phyloP scores from a whole-genome alignment of 805 yeast species.

The Barnettozyma siamensis region DNA sequence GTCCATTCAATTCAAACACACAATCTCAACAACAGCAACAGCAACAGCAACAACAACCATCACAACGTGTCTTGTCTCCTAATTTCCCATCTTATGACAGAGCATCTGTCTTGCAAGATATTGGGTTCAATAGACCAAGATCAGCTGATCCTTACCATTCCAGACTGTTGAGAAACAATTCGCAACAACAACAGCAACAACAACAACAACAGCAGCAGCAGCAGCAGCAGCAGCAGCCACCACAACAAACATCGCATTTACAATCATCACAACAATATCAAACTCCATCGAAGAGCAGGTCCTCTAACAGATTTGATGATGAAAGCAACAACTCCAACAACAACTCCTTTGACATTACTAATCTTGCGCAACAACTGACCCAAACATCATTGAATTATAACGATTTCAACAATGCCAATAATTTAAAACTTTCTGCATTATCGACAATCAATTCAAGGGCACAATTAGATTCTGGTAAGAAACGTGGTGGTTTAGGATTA shows the following conservation, averaged over 20 bases:
- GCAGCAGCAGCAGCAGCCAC: too few relatives aligned
- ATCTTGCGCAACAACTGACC: constrained; percentile 24
- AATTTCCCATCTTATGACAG: constrained; percentile 16
- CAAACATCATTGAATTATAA: constrained; percentile 14
- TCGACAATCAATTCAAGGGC: constrained; percentile 57
- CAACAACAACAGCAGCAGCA: constrained; percentile 5
- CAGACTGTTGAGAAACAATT: constrained; percentile 7
- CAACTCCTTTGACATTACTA: constrained; percentile 23
- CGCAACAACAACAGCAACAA: constrained; percentile 7
- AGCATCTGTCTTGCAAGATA: constrained; percentile 19
- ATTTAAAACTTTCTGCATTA: constrained; percentile 60
- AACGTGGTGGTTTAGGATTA: constrained; percentile 9
- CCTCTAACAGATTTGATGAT: constrained; percentile 17
- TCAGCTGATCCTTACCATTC: constrained; percentile 35
- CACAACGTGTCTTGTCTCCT: constrained; percentile 29
- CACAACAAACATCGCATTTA: not conserved
- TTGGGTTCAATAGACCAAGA: constrained; percentile 31
- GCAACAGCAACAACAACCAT: constrained; percentile 30
- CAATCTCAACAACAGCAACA: constrained; percentile 19
- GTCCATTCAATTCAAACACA: constrained; percentile 3
- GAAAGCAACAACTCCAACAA: constrained; percentile 11
- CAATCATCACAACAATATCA: constrained; percentile 5
- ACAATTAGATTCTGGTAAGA: constrained; percentile 33
- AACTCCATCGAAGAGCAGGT: constrained; percentile 18
- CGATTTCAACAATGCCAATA: constrained; percentile 28